A percentile compares a stretch with the other conserved stretches of the same genome.
These are phyloP conservation scores for Hypoxylon cercidicola DNA, from an alignment of 495 filamentous ascomycete species.

Conservation along the genomic window DNA sequence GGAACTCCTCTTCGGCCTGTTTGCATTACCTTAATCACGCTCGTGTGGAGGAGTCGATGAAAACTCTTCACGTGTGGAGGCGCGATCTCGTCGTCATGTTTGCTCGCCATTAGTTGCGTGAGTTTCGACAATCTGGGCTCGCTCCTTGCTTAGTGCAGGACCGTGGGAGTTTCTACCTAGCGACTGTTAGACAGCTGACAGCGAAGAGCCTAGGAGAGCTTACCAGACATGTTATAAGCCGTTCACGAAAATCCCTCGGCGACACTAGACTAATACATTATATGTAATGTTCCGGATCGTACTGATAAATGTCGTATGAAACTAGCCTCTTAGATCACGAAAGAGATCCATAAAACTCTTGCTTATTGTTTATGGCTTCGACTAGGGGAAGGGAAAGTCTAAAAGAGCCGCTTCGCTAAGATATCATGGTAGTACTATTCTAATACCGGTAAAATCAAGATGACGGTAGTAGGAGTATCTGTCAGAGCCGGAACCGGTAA, in stretches of 20 bases:
- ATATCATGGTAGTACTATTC: too few relatives aligned
- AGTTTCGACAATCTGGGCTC: too few relatives aligned
- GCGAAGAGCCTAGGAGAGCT: slow-evolving; percentile 1
- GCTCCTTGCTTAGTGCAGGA: too few relatives aligned
- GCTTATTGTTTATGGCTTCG: too few relatives aligned
- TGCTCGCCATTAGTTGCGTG: slow-evolving; percentile 5
- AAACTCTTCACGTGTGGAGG: too few relatives aligned
- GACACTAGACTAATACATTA: slow-evolving; percentile 15
- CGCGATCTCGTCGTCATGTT: slow-evolving; percentile 13
- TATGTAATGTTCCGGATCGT: slow-evolving; percentile 9
- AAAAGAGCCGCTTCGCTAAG: too few relatives aligned
- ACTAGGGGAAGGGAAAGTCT: too few relatives aligned
- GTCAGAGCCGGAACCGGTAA: slow-evolving; percentile 6
- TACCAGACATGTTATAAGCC: slow-evolving; percentile 8
- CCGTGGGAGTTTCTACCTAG: too few relatives aligned
- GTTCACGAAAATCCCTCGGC: slow-evolving; percentile 17
- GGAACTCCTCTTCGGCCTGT: too few relatives aligned
- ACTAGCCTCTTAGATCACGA: slow-evolving; percentile 11
- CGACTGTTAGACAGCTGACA: neutral
- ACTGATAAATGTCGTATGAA: slow-evolving; percentile 25
- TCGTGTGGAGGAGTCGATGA: too few relatives aligned
- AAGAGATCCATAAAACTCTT: neutral
- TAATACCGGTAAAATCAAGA: too few relatives aligned
- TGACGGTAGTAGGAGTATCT: neutral
- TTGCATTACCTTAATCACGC: too few relatives aligned